Base-by-base conservation (phyloP, 129 eudicot genomes). In the Centrapalus pauciflorus region DNA sequence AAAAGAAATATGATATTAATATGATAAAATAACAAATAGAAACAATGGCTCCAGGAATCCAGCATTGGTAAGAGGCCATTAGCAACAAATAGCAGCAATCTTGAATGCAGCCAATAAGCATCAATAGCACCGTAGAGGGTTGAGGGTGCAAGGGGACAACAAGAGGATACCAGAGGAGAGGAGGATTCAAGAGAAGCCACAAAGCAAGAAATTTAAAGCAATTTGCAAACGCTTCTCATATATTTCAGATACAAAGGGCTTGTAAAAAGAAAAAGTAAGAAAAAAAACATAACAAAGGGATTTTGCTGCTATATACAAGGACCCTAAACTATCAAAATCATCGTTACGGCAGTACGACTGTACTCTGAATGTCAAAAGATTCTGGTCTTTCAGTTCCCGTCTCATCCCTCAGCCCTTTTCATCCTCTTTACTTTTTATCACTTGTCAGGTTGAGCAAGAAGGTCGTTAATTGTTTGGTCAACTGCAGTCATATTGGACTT, bases 401-500 rank as follows among this genome's bases (percentile, higher is more conserved):
- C 61, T 30, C 37, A 43, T 14, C 59, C 60, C 19, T 63, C 45
- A 13, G 11, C 38, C 67, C 58, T 61, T 34, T 17, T 4, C 64
- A 29, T 69, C 30, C 3, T 16, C 16, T 20, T 37, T 37, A n/a
- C 64, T 2, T 55, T 21, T 24, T 23, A 33, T 38, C 55, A 24
- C 26, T 13, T 8, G 43, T 56, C 24, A 12, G 41, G 54, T 17
- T 38, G 55, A 58, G 19, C 13, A 41, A 46, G 21, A 62, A 28
- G 14, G 50, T 67, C 6, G 49, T 69, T 67, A 55, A 21, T 63
- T 38, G 32, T 16, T 45, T 5, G 27, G 59, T n/a, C 59, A 48
- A 57, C 19, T 66, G 60, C 40, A 59, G 58, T 83, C 86, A 89
- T 75, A 83, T 85, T 10, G 95, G 96, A 69, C 96, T 89, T 64